Conservation (phyloP, 208 protist genomes). For the Wallacemonas collosoma region DNA sequence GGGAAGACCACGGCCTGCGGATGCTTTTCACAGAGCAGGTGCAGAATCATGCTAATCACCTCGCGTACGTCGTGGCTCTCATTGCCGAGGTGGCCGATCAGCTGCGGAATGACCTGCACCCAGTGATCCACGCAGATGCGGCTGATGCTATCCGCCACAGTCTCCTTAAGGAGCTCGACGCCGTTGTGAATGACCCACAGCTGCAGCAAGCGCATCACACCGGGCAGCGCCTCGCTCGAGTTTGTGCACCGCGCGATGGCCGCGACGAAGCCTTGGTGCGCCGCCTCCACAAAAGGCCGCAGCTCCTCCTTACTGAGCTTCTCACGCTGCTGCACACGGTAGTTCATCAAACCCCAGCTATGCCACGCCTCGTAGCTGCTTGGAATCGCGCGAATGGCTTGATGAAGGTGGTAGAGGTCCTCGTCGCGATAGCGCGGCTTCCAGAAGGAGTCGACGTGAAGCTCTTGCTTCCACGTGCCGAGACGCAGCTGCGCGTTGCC, state of each 20-base stretch:
- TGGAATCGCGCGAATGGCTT: conserved; percentile 80
- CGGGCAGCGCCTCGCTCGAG: conserved; percentile 90
- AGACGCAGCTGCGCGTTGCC: conserved; percentile 79
- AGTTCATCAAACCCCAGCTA: conserved; percentile 98
- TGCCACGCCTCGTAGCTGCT: conserved; percentile 96
- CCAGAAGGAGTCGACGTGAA: conserved; percentile 85
- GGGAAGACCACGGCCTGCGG: conserved; percentile 99
- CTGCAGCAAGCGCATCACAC: conserved; percentile 98
- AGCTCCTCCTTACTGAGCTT: conserved; percentile 72
- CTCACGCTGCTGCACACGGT: conserved; percentile 92
- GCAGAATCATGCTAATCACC: conserved; percentile 95
- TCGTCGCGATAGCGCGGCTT: conserved; percentile 68
- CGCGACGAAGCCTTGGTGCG: conserved; percentile 97
- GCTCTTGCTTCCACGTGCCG: conserved; percentile 88
- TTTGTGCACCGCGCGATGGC: conserved; percentile 92
- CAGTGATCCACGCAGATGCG: conserved; percentile 98
- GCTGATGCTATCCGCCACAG: conserved; percentile 92
- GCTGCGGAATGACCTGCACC: conserved; percentile 99
- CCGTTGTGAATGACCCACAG: conserved; percentile 98
- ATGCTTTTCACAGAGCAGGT: conserved; percentile 95
- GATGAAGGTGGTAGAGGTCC: conserved; percentile 79
- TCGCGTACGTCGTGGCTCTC: conserved; percentile 88
- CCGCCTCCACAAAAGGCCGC: conserved; percentile 84
- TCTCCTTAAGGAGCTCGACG: conserved; percentile 83
- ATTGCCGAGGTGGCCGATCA: conserved; percentile 98